Evolutionary conservation across 805 yeast genomes (phyloP).

Genomic region (Debaryomyces tyrocola): DNA sequence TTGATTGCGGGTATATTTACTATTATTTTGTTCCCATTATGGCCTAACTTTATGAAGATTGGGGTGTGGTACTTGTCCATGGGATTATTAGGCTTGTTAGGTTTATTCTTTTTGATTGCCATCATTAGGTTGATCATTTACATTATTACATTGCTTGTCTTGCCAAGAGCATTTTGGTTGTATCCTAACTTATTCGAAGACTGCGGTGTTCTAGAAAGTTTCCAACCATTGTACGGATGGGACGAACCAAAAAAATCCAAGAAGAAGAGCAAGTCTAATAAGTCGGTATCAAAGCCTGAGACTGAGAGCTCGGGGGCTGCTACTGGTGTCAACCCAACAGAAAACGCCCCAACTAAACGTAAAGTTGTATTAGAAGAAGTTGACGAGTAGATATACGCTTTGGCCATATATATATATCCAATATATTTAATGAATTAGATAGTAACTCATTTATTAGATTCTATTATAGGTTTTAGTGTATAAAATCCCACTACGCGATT

Average conservation of each 20-base stretch:
- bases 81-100: conserved; percentile 70
- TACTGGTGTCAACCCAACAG: conserved; percentile 13
- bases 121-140: conserved; percentile 75
- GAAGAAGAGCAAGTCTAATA: conserved; percentile 20
- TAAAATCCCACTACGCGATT: conserved; percentile 2
- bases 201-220: conserved; percentile 90
- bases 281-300: conserved; percentile 1
- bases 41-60: conserved; percentile 88
- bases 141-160: conserved; percentile 53
- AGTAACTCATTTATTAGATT: no score
- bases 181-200: conserved; percentile 96
- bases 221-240: conserved; percentile 87
- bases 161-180: conserved; percentile 85
- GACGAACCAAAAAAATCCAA: conserved; percentile 46
- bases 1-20: conserved; percentile 65
- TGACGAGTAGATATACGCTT: conserved; percentile 20
- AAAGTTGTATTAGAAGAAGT: conserved; percentile 43
- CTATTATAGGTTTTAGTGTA: neutral
- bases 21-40: conserved; percentile 81
- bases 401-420: neutral
- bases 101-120: conserved; percentile 73
- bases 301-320: conserved; percentile 7
- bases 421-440: no score
- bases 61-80: conserved; percentile 91
- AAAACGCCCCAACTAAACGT: conserved; percentile 24